These are phyloP conservation scores for Botryotinia convoluta DNA, from an alignment of 2,329 filamentous ascomycete genomes.

Conservation along the genomic window DNA sequence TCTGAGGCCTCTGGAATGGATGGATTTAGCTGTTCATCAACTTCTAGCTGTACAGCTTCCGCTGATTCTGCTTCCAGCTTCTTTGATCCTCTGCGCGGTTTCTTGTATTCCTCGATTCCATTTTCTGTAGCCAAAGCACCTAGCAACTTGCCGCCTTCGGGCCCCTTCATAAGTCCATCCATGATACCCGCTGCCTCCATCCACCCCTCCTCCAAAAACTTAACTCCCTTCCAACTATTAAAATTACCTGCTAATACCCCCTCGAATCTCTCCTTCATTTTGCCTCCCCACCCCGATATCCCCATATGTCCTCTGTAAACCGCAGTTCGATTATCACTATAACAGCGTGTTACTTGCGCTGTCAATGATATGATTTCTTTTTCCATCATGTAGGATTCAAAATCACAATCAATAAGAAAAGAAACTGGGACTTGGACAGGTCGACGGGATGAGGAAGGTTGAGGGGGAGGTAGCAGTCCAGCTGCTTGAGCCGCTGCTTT, in stretches of 20 bases:
- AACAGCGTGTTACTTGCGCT: conserved; percentile 80
- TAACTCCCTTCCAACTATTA: conserved; percentile 74
- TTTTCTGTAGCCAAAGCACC: conserved; percentile 42
- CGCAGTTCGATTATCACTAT: conserved; percentile 79
- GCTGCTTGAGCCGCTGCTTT: conserved; percentile 47
- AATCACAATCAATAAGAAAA: conserved; percentile 86
- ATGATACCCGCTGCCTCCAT: conserved; percentile 64
- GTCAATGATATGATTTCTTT: conserved; percentile 81
- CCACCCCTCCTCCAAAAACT: conserved; percentile 73
- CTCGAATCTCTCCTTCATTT: conserved; percentile 76
- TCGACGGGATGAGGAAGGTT: conserved; percentile 18
- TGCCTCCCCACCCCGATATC: conserved; percentile 74
- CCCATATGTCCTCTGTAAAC: conserved; percentile 68
- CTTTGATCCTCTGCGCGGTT: neutral
- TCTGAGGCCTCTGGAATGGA: neutral
- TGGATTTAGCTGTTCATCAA: neutral
- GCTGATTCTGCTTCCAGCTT: neutral
- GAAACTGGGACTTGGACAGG: conserved; percentile 67
- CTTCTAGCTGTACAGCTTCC: neutral
- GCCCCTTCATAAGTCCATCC: conserved; percentile 62
- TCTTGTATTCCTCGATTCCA: conserved; percentile 12
- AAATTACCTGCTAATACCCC: conserved; percentile 69
- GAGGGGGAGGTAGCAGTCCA: conserved; percentile 25
- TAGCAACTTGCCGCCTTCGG: conserved; percentile 54
- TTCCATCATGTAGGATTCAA: conserved; percentile 84